Evolutionary conservation across 768 basidiomycete genomes (phyloP).

Genomic region (Boletus rex-veris): DNA sequence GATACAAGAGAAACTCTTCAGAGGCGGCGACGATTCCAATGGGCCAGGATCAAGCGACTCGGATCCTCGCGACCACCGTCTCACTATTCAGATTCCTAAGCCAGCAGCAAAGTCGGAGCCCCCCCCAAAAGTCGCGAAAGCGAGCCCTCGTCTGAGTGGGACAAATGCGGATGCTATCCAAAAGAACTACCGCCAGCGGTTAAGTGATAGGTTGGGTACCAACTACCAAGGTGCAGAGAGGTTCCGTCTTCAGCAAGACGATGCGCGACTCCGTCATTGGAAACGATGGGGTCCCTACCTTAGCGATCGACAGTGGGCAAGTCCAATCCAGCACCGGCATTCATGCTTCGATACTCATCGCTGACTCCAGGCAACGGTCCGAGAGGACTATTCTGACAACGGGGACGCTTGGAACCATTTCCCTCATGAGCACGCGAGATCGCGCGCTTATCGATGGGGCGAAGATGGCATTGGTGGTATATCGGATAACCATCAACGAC

Average conservation of each 20-base stretch:
- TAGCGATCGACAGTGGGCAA: slow-evolving; percentile 95
- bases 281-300: slow-evolving; percentile 99
- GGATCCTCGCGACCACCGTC: slow-evolving; percentile 34
- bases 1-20: slow-evolving; percentile 73
- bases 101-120: slow-evolving; percentile 31
- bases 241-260: slow-evolving; percentile 81
- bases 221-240: slow-evolving; percentile 82
- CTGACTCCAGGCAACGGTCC: slow-evolving; percentile 79
- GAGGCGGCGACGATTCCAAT: slow-evolving; percentile 34
- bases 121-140: slow-evolving; percentile 47
- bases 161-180: slow-evolving; percentile 12
- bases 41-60: slow-evolving; percentile 19
- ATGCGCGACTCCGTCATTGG: slow-evolving; percentile 82
- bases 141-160: slow-evolving; percentile 23
- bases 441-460: slow-evolving; percentile 97
- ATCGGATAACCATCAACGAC: slow-evolving; percentile 92
- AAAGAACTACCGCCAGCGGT: slow-evolving; percentile 56
- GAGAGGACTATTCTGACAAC: slow-evolving; percentile 96
- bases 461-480: slow-evolving; percentile 98
- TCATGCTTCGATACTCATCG: slow-evolving; percentile 10
- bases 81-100: slow-evolving; percentile 74
- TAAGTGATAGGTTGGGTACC: slow-evolving; percentile 59
- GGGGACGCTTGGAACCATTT: slow-evolving; percentile 97
- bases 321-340: slow-evolving; percentile 20
- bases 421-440: slow-evolving; percentile 89